Evolutionary conservation across 2,329 filamentous ascomycete genomes (phyloP).

Genomic region (Anisogramma anomala): DNA sequence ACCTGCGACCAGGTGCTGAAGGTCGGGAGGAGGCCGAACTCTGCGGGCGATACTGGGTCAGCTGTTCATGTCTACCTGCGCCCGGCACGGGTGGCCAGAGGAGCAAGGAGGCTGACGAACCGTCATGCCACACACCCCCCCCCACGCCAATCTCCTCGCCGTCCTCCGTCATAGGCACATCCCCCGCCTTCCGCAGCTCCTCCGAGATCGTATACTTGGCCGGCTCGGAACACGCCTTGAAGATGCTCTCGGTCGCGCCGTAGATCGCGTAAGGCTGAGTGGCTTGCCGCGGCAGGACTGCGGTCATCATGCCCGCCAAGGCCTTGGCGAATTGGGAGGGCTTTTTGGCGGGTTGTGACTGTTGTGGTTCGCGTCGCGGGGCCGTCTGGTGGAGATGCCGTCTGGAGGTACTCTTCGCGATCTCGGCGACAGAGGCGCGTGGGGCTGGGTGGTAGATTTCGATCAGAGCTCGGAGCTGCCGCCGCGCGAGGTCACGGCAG

Average conservation of each 20-base stretch:
- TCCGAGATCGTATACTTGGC: conserved; percentile 69
- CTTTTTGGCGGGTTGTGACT: conserved; percentile 1
- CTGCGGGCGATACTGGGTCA: conserved; percentile 32
- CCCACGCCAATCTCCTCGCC: conserved; percentile 75
- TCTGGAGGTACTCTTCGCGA: conserved; percentile 6
- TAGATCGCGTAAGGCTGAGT: conserved; percentile 59
- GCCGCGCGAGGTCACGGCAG: conserved; percentile 14
- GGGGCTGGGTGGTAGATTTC: conserved; percentile 2
- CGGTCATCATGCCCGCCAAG: conserved; percentile 3
- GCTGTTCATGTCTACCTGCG: conserved; percentile 4
- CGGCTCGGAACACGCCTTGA: conserved; percentile 59
- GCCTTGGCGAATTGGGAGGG: conserved; percentile 7
- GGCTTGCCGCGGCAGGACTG: conserved; percentile 13
- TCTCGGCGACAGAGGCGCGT: conserved; percentile 5
- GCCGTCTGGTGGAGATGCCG: conserved; percentile 11
- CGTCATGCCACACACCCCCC: conserved; percentile 68
- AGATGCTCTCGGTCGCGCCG: conserved; percentile 65
- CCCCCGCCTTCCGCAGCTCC: conserved; percentile 50
- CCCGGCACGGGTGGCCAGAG: neutral
- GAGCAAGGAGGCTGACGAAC: conserved; percentile 34
- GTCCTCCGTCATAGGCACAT: conserved; percentile 58
- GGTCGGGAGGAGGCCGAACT: conserved; percentile 67
- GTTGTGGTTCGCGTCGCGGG: conserved; percentile 6
- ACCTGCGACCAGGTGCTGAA: conserved; percentile 96
- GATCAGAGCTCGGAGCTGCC: conserved; percentile 23